phyloP scores from a whole-genome alignment of 1,139 yeast genomes.

The Taphrina pruni region DNA sequence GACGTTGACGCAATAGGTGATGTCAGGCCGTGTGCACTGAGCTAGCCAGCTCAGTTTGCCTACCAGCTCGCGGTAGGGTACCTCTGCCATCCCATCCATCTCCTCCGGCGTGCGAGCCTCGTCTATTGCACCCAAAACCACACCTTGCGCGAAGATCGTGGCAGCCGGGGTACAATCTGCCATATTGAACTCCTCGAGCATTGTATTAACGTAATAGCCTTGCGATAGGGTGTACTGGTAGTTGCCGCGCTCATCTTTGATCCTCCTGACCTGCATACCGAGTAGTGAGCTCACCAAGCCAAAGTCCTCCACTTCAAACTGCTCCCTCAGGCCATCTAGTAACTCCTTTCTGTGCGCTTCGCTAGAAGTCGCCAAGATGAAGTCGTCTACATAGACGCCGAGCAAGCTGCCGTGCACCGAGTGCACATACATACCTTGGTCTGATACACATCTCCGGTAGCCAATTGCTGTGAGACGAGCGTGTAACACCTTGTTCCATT shows the following conservation, averaged over 20 bases:
- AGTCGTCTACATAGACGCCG: conserved; percentile 3
- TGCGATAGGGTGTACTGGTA: background rate
- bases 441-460: background rate
- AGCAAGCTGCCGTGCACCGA: background rate
- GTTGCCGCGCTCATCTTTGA: background rate
- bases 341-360: background rate
- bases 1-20: conserved; percentile 42
- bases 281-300: background rate
- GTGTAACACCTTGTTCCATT: conserved; percentile 23
- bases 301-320: background rate
- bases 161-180: background rate
- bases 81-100: background rate
- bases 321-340: background rate
- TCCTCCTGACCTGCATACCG: background rate
- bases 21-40: conserved; percentile 43
- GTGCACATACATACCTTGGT: conserved; percentile 20
- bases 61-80: conserved; percentile 6
- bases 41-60: conserved; percentile 2
- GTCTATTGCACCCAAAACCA: conserved; percentile 1
- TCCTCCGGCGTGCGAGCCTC: background rate
- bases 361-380: background rate
- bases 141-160: background rate
- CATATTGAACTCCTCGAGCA: background rate
- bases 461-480: background rate
- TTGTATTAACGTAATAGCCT: background rate